Evolutionary conservation across 768 basidiomycete genomes (phyloP).

Genomic region (Leucosporidium scottii): DNA sequence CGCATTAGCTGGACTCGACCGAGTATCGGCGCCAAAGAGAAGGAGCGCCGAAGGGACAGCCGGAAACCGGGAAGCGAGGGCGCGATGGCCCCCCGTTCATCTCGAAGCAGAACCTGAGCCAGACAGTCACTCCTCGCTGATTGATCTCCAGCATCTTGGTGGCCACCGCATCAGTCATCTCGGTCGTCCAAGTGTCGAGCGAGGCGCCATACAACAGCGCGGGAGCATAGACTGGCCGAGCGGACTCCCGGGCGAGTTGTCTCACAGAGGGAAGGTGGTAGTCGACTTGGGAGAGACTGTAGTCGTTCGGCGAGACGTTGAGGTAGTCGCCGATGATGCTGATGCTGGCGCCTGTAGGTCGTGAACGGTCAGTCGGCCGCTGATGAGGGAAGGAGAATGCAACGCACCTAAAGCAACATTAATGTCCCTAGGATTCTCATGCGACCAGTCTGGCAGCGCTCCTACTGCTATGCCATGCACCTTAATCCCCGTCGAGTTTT

Average conservation of each 20-base stretch:
- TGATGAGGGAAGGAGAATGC: too few relatives aligned
- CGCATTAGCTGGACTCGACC: too few relatives aligned
- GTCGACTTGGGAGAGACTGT: slow-evolving; percentile 3
- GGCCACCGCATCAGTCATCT: slow-evolving; percentile 20
- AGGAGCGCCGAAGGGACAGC: too few relatives aligned
- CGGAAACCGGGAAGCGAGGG: too few relatives aligned
- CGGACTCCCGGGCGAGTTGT: background rate
- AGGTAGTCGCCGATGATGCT: slow-evolving; percentile 23
- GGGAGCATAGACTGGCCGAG: slow-evolving; percentile 19
- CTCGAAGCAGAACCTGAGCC: slow-evolving; percentile 26
- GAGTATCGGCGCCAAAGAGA: too few relatives aligned
- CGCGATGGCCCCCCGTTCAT: slow-evolving; percentile 23
- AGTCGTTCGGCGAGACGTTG: slow-evolving; percentile 12
- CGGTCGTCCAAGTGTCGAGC: slow-evolving; percentile 21
- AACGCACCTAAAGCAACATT: slow-evolving; percentile 12
- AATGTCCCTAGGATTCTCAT: slow-evolving; percentile 12
- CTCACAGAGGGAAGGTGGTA: slow-evolving; percentile 16
- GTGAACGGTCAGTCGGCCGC: too few relatives aligned
- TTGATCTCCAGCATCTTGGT: slow-evolving; percentile 5
- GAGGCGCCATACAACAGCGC: slow-evolving; percentile 15
- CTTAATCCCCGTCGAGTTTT: too few relatives aligned
- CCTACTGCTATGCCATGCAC: slow-evolving; percentile 13
- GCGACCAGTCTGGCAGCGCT: slow-evolving; percentile 23
- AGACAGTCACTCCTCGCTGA: slow-evolving; percentile 13
- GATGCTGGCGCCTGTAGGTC: background rate